Base-by-base conservation (phyloP, 2,329 filamentous ascomycete species). In the Herpotrichia juniperi region DNA sequence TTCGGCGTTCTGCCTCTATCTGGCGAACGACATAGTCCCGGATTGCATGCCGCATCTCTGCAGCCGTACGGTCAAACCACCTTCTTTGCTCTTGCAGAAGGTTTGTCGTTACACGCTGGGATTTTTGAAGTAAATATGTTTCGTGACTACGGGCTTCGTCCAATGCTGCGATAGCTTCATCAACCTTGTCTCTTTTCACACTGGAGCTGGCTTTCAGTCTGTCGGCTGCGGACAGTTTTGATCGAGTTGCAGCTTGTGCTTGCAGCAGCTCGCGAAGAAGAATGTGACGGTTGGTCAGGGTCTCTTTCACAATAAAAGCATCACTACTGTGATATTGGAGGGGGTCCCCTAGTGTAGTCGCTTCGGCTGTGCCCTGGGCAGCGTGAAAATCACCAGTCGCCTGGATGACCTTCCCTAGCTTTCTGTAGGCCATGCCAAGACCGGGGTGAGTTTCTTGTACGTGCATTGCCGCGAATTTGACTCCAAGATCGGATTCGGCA, bases 281-380 rank as follows among this genome's bases (percentile, higher is more conserved):
- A 57, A 99, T 96, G 76, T 99, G 94, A 11, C 94, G 90, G 77
- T 99, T 99, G 3, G 94, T 99, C 57, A 99, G 83, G 10, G 93
- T 96, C 72, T 99, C 94, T 75, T 99, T 99, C 61, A 97, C 94
- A 64, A 97, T 96, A 71, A 97, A 96, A 39, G 94, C 91, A 74
- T 99, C 94, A 51, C 91, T 88, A 39, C 92, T 96, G 76, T 97
- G 92, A 71, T 97, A 97, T 66, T 93, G 90, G 57, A 99, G 86
- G 10, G 94, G 91, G 64, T 99, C 94, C 40, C 91, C 92, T 45
- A 99, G 83, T 1, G 93, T 97, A 8, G 93, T 96, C 8, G 94
- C 94, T 78, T 99, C 93, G 14, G 92, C 93, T 2, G 94, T 99
- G 34, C 93, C 94, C 78, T 99, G 94, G 1, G 93, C 93, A 14